A percentile compares a stretch with the other conserved stretches of the same genome.
These are phyloP conservation scores for Oldenlandia corymbosa DNA, from an alignment of 257 asterid species.

Conservation along the genomic window DNA sequence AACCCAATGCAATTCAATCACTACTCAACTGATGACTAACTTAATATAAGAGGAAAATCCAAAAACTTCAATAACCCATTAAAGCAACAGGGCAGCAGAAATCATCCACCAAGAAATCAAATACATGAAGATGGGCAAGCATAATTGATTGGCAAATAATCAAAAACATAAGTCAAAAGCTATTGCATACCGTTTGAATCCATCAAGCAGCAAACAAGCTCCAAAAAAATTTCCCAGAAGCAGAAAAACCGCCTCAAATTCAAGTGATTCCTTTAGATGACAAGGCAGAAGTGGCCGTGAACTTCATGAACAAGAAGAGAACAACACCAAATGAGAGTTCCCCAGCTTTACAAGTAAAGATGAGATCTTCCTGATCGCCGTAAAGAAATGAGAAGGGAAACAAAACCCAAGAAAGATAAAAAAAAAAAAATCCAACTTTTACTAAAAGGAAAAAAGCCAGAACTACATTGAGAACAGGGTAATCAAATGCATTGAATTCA, in stretches of 20 bases:
- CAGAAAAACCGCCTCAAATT: constrained; percentile 20
- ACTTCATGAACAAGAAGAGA: constrained; percentile 21
- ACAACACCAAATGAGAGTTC: constrained; percentile 6
- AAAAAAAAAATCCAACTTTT: constrained; percentile 20
- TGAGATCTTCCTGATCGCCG: constrained; percentile 26
- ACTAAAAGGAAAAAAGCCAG: constrained; percentile 20
- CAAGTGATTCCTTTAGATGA: constrained; percentile 55
- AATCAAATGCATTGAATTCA: constrained; percentile 45
- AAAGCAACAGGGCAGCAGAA: constrained; percentile 28
- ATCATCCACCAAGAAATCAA: constrained; percentile 8
- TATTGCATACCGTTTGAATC: constrained; percentile 42
- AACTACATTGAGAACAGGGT: constrained; percentile 12
- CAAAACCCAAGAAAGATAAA: constrained; percentile 8
- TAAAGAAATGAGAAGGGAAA: constrained; percentile 17
- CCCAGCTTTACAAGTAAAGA: constrained; percentile 27
- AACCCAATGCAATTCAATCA: constrained; percentile 18
- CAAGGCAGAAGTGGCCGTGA: constrained; percentile 32
- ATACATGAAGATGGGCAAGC: constrained; percentile 15
- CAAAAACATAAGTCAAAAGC: neutral
- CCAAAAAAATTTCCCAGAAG: constrained; percentile 18
- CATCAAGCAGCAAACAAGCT: constrained; percentile 21
- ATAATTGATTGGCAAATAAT: constrained; percentile 16
- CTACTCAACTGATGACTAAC: constrained; percentile 18
- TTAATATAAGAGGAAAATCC: constrained; percentile 15
- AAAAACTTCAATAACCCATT: constrained; percentile 15